These are phyloP conservation scores for Populus simonii DNA, from an alignment of 345 rosid species.

Conservation along the genomic window DNA sequence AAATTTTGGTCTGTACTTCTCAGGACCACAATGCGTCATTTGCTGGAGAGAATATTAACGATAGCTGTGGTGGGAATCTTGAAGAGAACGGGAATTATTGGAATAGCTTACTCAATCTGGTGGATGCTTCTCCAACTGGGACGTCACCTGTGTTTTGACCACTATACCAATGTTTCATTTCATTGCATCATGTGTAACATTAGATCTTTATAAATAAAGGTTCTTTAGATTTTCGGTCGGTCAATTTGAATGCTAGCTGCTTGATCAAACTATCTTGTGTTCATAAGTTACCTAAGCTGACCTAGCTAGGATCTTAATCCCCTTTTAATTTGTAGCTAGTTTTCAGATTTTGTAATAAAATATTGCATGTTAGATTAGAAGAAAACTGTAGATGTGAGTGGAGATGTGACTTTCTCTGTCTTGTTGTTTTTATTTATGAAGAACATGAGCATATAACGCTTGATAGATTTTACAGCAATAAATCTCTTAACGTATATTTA, in stretches of 20 bases:
- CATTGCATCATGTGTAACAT: not conserved
- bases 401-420: too few relatives aligned
- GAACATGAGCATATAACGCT: too few relatives aligned
- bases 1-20: slow-evolving; percentile 21
- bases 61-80: slow-evolving; percentile 7
- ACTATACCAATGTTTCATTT: not conserved
- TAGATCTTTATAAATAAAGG: not conserved
- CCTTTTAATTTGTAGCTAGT: too few relatives aligned
- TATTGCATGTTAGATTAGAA: not conserved
- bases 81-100: slow-evolving; percentile 40
- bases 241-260: not conserved
- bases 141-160: slow-evolving; percentile 20
- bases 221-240: not conserved
- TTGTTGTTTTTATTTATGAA: too few relatives aligned
- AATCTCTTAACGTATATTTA: too few relatives aligned
- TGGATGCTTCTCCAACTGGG: slow-evolving; percentile 22
- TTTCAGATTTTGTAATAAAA: not conserved
- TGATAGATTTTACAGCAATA: too few relatives aligned
- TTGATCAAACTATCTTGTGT: not conserved
- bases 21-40: slow-evolving; percentile 2
- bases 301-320: not conserved
- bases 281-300: not conserved
- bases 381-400: too few relatives aligned
- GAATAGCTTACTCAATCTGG: slow-evolving; percentile 34
- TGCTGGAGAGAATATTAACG: slow-evolving; percentile 9